Evolutionary conservation across 805 yeast genomes (phyloP).

Genomic region (Kluyveromyces starmeri): DNA sequence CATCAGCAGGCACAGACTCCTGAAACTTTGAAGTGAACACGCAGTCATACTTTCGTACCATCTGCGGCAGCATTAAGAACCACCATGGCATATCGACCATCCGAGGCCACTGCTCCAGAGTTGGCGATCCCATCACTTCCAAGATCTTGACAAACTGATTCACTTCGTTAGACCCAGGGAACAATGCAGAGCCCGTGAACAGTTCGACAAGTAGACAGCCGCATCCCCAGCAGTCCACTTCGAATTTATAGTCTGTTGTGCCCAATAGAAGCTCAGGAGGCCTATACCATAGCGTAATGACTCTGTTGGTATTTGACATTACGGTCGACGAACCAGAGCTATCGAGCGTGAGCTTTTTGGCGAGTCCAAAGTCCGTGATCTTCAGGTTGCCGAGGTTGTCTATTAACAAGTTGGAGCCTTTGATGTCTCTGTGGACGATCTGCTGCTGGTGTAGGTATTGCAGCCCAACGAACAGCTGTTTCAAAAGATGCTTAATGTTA

Average conservation of each 20-base stretch:
- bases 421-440: conserved; percentile 73
- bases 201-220: conserved; percentile 86
- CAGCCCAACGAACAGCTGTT: conserved; percentile 60
- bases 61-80: conserved; percentile 64
- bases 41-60: conserved; percentile 18
- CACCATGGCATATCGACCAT: conserved; percentile 86
- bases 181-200: conserved; percentile 63
- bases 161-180: conserved; percentile 84
- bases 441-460: conserved; percentile 58
- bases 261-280: conserved; percentile 93
- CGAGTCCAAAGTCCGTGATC: conserved; percentile 78
- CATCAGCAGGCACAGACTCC: conserved; percentile 35
- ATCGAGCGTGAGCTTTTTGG: conserved; percentile 60
- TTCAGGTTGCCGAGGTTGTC: conserved; percentile 54
- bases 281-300: conserved; percentile 93
- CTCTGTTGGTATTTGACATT: conserved; percentile 84
- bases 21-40: conserved; percentile 37
- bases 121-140: conserved; percentile 82
- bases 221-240: conserved; percentile 94
- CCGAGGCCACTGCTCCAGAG: conserved; percentile 63
- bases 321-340: conserved; percentile 46
- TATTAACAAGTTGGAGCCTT: conserved; percentile 68
- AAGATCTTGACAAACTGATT: conserved; percentile 73
- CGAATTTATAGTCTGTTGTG: conserved; percentile 80
- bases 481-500: conserved; percentile 57